Evolutionary conservation across 2,329 filamentous ascomycete species (phyloP).

Genomic region (Colletotrichum endophyticum): DNA sequence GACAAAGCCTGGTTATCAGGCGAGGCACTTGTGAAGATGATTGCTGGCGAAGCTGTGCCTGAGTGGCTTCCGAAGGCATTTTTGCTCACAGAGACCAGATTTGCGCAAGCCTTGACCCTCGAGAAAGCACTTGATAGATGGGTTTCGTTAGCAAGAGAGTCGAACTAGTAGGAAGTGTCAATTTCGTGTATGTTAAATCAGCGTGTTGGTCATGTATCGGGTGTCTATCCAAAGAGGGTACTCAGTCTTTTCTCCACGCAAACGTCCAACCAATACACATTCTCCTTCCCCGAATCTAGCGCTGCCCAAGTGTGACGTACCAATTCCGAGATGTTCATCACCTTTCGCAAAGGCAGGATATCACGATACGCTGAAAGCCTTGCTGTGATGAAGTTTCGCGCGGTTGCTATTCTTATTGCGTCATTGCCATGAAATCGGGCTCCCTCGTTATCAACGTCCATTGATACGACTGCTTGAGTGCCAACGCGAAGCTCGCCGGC

Average conservation of each 20-base stretch:
- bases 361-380: not conserved
- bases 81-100: not conserved
- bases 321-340: not conserved
- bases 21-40: not conserved
- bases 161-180: accelerated
- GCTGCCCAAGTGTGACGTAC: not conserved
- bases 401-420: not conserved
- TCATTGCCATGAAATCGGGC: not conserved
- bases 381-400: not conserved
- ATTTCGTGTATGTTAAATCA: accelerated
- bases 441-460: not conserved
- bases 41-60: not conserved
- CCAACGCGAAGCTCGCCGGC: not conserved
- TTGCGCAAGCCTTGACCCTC: not conserved
- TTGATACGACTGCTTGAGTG: not conserved
- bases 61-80: not conserved
- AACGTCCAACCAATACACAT: not conserved
- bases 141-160: not conserved
- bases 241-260: not conserved
- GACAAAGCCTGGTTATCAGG: not conserved
- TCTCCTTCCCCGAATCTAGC: not conserved
- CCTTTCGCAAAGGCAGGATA: not conserved
- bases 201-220: accelerated
- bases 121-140: not conserved
- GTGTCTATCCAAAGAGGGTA: not conserved